Conservation (phyloP, 495 filamentous ascomycete species). For the Penicillium mononematosum region DNA sequence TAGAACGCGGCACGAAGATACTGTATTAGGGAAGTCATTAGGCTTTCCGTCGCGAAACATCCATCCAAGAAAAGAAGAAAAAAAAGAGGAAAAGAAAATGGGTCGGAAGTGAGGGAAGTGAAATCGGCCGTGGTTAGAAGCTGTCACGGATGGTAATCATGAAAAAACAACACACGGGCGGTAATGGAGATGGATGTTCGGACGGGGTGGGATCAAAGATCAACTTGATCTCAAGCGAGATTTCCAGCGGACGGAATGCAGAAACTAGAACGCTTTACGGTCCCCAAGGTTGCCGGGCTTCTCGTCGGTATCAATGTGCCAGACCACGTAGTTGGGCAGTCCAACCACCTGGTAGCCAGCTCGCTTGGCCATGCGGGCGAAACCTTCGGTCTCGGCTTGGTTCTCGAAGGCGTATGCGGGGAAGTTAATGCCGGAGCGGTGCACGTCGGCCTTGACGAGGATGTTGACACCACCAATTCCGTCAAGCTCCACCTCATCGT, state of each 20-base stretch:
- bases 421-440: slow-evolving; percentile 96
- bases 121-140: slow-evolving; percentile 11
- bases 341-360: slow-evolving; percentile 91
- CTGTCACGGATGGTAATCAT: not conserved
- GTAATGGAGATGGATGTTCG: slow-evolving; percentile 22
- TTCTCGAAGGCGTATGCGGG: slow-evolving; percentile 97
- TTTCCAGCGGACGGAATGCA: slow-evolving; percentile 14
- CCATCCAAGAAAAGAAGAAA: slow-evolving; percentile 24
- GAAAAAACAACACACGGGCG: slow-evolving; percentile 4
- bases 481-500: slow-evolving; percentile 86
- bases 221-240: slow-evolving; percentile 21
- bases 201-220: slow-evolving; percentile 25
- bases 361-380: slow-evolving; percentile 97
- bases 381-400: slow-evolving; percentile 97
- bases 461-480: slow-evolving; percentile 98
- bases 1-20: slow-evolving; percentile 37
- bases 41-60: slow-evolving; percentile 32
- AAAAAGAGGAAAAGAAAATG: slow-evolving; percentile 19
- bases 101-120: slow-evolving; percentile 16
- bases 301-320: slow-evolving; percentile 99
- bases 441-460: slow-evolving; percentile 94
- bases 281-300: slow-evolving; percentile 74
- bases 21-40: slow-evolving; percentile 45
- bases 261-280: slow-evolving; percentile 43
- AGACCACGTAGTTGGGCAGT: slow-evolving; percentile 95